Evolutionary conservation across 2,329 filamentous ascomycete genomes (phyloP).

Genomic region (Colletotrichum navitas): DNA sequence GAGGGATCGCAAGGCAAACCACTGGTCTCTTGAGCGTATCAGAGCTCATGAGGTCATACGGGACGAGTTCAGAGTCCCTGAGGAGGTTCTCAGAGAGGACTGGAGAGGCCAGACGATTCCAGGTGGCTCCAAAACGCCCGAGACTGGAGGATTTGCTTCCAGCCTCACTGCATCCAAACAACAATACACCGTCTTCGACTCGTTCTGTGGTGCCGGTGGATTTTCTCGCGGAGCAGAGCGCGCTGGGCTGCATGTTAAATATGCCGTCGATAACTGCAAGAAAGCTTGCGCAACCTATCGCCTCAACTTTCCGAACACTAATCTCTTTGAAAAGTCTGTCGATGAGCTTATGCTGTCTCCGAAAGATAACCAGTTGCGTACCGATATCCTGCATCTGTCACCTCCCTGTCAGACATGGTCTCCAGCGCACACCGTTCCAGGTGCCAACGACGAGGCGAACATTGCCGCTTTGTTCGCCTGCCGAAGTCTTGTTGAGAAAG

Average conservation of each 20-base stretch:
- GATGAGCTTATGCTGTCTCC: conserved; percentile 61
- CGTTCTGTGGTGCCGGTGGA: conserved; percentile 81
- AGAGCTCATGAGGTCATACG: conserved; percentile 49
- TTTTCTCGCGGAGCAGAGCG: conserved; percentile 72
- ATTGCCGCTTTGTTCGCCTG: conserved; percentile 69
- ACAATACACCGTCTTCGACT: conserved; percentile 77
- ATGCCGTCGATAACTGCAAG: conserved; percentile 73
- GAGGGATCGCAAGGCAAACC: conserved; percentile 44
- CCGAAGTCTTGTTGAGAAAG: conserved; percentile 66
- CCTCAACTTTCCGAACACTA: conserved; percentile 67
- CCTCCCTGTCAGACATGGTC: conserved; percentile 85
- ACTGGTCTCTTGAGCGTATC: conserved; percentile 55
- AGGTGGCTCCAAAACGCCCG: conserved; percentile 52
- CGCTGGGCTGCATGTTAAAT: conserved; percentile 69
- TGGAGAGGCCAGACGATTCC: conserved; percentile 56
- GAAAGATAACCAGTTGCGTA: conserved; percentile 51
- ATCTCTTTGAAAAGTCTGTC: conserved; percentile 62
- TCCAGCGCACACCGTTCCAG: conserved; percentile 72
- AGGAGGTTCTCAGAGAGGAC: conserved; percentile 49
- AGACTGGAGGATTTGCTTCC: neutral
- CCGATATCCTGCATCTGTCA: conserved; percentile 80
- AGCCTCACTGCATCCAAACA: conserved; percentile 48
- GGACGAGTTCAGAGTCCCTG: conserved; percentile 46
- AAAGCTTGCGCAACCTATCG: conserved; percentile 70
- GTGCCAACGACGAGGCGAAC: conserved; percentile 75